These are phyloP conservation scores for Dioscorea cayenensis DNA, from an alignment of 116 monocot species.

Conservation along the genomic window DNA sequence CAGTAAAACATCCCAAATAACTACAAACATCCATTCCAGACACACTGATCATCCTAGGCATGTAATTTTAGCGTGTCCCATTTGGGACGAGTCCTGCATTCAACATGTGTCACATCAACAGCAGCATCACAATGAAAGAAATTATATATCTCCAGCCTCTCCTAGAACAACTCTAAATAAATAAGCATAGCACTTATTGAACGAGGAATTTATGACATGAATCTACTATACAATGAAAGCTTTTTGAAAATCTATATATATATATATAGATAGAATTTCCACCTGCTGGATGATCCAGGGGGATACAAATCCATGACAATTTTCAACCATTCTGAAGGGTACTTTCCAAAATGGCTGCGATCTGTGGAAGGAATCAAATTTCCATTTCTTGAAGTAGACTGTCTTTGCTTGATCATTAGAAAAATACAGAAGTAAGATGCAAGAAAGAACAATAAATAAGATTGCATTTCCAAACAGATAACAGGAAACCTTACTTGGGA, in stretches of 20 bases:
- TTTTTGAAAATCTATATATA: background rate
- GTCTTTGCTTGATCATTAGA: slow-evolving; percentile 88
- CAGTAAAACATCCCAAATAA: too few species aligned
- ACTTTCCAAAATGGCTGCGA: slow-evolving; percentile 23
- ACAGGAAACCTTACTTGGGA: slow-evolving; percentile 46
- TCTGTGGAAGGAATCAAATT: slow-evolving; percentile 25
- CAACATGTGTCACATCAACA: too few species aligned
- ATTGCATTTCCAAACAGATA: background rate
- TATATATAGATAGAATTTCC: background rate
- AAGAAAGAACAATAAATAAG: background rate
- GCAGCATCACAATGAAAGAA: too few species aligned
- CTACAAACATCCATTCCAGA: too few species aligned
- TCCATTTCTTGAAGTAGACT: slow-evolving; percentile 57
- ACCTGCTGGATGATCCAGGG: slow-evolving; percentile 69
- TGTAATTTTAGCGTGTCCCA: too few species aligned
- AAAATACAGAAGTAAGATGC: slow-evolving; percentile 10
- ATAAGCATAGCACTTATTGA: background rate
- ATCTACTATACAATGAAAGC: background rate
- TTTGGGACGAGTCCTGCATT: too few species aligned
- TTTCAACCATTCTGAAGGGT: slow-evolving; percentile 45
- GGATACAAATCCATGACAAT: slow-evolving; percentile 75
- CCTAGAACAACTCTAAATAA: too few species aligned
- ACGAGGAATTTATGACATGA: background rate
- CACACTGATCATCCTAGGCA: too few species aligned
- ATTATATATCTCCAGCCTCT: too few species aligned